Evolutionary conservation across 2,329 filamentous ascomycete species (phyloP), one percentile per base, ranked within the genome.

Genomic region (Xylariaceae sp.): DNA sequence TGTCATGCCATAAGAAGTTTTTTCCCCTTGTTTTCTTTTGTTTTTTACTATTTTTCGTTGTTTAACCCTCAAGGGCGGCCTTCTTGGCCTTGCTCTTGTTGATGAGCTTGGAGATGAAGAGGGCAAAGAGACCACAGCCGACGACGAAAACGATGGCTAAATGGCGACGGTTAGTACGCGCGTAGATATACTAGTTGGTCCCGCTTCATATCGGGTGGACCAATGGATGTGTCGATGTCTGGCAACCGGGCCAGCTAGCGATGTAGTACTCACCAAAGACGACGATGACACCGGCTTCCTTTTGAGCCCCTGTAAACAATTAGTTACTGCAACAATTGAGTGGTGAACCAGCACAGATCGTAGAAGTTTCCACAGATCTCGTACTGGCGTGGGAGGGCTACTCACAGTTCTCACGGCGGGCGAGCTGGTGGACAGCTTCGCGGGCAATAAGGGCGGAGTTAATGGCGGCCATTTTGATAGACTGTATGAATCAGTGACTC

Each of bases 241-340:
- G 23, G 23, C 23, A 30, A 30, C 23, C 23, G 23, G 23, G 23
- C 23, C 23, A 30, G 23, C 23, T 30, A 30, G 23, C 8, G 13
- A 34, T 10, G 13, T 7, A 18, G 17, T 6, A 64, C 63, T 62
- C 57, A 65, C 68, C 67, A 62, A 73, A 73, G 49, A 73, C 71
- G 44, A 72, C 71, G 51, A 72, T 59, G 61, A 72, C 70, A 68
- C 71, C 71, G 53, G 70, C 67, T 62, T 73, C 70, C 60, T 70
- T 60, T 61, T 67, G 61, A 52, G 67, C 67, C 66, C 64, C 68
- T 70, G 41, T 23, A 57, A 34, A 18, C 17, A 44, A 55, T 69
- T 63, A 69, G 67, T 53, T 56, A 18, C 23, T n/a, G 18, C 18
- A 39, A 17, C 7, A 13, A 45, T 45, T 37, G 23, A 11, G 11